A percentile compares a stretch with the other conserved stretches of the same genome.
Evolutionary conservation across 805 yeast species (phyloP).

Genomic region (Candida ovalis): DNA sequence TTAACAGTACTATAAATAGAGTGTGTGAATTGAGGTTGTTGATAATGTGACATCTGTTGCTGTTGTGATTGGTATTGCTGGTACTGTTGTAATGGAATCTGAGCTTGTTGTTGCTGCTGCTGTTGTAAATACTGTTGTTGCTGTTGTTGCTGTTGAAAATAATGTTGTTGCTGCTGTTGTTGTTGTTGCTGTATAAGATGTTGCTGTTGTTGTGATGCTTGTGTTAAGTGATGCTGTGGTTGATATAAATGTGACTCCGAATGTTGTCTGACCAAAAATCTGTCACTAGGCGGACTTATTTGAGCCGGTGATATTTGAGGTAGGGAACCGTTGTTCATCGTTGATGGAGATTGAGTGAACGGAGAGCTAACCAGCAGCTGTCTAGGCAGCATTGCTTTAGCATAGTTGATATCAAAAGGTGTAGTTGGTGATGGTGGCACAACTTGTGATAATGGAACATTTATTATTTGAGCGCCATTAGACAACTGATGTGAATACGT

Average conservation of each 20-base stretch:
- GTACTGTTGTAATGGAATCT: background rate
- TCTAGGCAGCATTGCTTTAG: conserved; percentile 59
- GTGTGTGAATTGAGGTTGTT: background rate
- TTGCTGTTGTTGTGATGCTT: background rate
- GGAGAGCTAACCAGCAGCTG: conserved; percentile 61
- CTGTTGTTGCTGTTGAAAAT: background rate
- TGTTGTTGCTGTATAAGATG: background rate
- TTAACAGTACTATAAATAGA: background rate
- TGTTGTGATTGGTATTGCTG: background rate
- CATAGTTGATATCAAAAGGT: conserved; percentile 58
- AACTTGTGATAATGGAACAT: conserved; percentile 12
- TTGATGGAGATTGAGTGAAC: conserved; percentile 41
- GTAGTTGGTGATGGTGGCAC: conserved; percentile 37
- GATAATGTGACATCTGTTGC: background rate
- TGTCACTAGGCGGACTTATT: conserved; percentile 5
- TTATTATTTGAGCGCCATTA: conserved; percentile 14
- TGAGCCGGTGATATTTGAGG: conserved; percentile 7
- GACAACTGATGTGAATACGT: conserved; percentile 12
- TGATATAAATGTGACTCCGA: background rate
- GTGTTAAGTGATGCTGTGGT: background rate
- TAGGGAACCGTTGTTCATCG: conserved; percentile 5
- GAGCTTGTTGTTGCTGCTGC: background rate
- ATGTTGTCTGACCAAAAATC: background rate
- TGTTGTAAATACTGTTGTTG: background rate
- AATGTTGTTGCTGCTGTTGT: background rate